A percentile compares a stretch with the other conserved stretches of the same genome.
Evolutionary conservation across 306 rosid genomes (phyloP).

Genomic region (Phaseolus lunatus): DNA sequence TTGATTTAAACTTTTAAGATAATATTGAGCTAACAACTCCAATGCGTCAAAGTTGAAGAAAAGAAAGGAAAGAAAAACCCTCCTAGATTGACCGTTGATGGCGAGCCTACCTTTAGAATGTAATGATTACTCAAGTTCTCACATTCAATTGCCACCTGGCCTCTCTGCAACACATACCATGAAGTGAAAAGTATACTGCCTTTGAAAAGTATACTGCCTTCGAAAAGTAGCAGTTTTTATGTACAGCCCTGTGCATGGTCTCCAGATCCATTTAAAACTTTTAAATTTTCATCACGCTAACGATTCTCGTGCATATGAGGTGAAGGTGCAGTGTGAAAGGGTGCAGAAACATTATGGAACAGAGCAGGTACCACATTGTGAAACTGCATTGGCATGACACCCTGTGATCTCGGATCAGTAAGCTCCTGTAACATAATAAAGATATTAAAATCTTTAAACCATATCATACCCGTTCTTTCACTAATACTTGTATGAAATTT

Average conservation of each 20-base stretch:
- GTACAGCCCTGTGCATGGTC: conserved; percentile 39
- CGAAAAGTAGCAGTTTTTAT: conserved; percentile 33
- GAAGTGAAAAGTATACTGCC: background rate
- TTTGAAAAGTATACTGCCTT: conserved; percentile 16
- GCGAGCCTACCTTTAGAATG: background rate
- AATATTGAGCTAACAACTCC: background rate
- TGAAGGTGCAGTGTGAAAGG: conserved; percentile 50
- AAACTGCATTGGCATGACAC: conserved; percentile 56
- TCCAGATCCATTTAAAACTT: conserved; percentile 22
- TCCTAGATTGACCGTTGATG: background rate
- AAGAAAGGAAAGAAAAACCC: background rate
- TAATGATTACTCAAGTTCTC: background rate
- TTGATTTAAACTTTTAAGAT: background rate
- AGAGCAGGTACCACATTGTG: conserved; percentile 57
- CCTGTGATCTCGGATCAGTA: conserved; percentile 49
- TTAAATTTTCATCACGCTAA: conserved; percentile 36
- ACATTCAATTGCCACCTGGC: conserved; percentile 20
- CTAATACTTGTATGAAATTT: conserved; percentile 5
- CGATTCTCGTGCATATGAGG: conserved; percentile 59
- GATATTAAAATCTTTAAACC: conserved; percentile 20
- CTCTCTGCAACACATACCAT: conserved; percentile 5
- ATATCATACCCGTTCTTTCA: conserved; percentile 27
- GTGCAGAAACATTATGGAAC: conserved; percentile 53
- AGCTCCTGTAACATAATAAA: conserved; percentile 49
- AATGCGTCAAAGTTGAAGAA: conserved; percentile 2